Evolutionary conservation across 768 basidiomycete genomes (phyloP), one percentile per base, ranked within the genome.

Genomic region (Serendipita sp.): DNA sequence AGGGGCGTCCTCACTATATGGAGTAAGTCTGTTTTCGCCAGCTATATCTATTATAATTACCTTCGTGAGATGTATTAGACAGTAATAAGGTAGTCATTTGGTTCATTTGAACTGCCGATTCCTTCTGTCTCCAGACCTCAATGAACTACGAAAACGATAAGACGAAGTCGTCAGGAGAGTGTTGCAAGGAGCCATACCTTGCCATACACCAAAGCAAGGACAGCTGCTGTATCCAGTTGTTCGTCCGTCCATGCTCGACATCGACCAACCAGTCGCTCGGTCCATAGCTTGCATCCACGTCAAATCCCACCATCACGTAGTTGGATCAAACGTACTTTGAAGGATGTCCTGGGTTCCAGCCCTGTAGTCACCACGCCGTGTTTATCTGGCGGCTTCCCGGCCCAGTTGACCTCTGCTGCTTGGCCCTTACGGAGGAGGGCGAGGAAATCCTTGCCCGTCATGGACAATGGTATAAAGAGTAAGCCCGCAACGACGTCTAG

Each of bases 51-150:
- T 60, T 4, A 38, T 17, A 66, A 67, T 56, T 67, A 81, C 86
- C 85, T 77, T 90, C 89, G 68, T 92, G 88, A 65, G 82, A 85
- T 3, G 88, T 88, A 71, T 92, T 90, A 4, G 85, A 84, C 5
- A 92, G 73, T 41, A 92, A 69, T 13, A 90, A 73, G 61, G 83
- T 85, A 2, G 87, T 88, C 24, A 90, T 72, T 69, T 83, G 84
- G 38, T 82, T 89, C 3, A 81, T 80, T 64, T 85, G 81, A 63
- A 87, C 68, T 2, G 85, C 86, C 42, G 74, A 79, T 70, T 90
- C 86, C 70, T 88, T 89, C 70, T 90, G 83, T 65, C 88, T 73
- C 88, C 88, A 90, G 4, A 89, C 88, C 68, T 86, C 85, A 65
- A 90, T 89, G 75, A 89, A 90, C 81, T 85, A 63, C 22, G 30